Conservation (phyloP, 2,329 filamentous ascomycete species). For the Colletotrichum lupini region DNA sequence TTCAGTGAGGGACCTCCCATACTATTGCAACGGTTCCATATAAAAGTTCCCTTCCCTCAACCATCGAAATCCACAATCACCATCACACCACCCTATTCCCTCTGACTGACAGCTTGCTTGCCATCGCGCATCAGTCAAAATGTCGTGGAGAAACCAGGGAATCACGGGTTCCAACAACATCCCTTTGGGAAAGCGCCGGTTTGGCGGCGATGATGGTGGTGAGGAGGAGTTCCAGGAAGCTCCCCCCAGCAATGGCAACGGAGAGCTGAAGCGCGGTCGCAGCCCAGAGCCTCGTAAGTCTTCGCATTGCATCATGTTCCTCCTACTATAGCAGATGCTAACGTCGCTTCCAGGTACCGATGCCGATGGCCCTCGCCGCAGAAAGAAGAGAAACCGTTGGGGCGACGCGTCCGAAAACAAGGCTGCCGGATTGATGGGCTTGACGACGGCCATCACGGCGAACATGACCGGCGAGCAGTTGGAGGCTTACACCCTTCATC, state of each 20-base stretch:
- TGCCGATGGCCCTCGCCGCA: slow-evolving; percentile 82
- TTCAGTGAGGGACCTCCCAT: slow-evolving; percentile 5
- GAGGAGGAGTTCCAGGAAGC: slow-evolving; percentile 51
- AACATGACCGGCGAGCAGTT: slow-evolving; percentile 99
- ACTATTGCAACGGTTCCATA: slow-evolving; percentile 13
- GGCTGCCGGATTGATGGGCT: slow-evolving; percentile 95
- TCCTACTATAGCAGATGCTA: slow-evolving; percentile 39
- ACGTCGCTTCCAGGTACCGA: slow-evolving; percentile 56
- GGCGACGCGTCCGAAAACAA: slow-evolving; percentile 98
- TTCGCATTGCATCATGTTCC: neutral
- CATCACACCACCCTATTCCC: slow-evolving; percentile 16
- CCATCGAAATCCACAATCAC: slow-evolving; percentile 10
- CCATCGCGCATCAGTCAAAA: slow-evolving; percentile 46
- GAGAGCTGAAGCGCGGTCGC: slow-evolving; percentile 84
- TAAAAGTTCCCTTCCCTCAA: slow-evolving; percentile 26
- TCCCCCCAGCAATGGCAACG: slow-evolving; percentile 45
- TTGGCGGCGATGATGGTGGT: slow-evolving; percentile 76
- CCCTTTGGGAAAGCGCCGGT: slow-evolving; percentile 87
- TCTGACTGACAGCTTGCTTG: slow-evolving; percentile 7
- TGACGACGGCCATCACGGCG: slow-evolving; percentile 94
- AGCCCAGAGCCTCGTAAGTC: slow-evolving; percentile 84
- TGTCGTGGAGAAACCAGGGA: slow-evolving; percentile 80
- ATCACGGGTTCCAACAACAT: slow-evolving; percentile 99
- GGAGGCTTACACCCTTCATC: slow-evolving; percentile 94
- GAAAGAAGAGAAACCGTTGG: slow-evolving; percentile 99